These are phyloP conservation scores for Hypoxylon trugodes DNA, from an alignment of 495 filamentous ascomycete genomes.

Conservation along the genomic window DNA sequence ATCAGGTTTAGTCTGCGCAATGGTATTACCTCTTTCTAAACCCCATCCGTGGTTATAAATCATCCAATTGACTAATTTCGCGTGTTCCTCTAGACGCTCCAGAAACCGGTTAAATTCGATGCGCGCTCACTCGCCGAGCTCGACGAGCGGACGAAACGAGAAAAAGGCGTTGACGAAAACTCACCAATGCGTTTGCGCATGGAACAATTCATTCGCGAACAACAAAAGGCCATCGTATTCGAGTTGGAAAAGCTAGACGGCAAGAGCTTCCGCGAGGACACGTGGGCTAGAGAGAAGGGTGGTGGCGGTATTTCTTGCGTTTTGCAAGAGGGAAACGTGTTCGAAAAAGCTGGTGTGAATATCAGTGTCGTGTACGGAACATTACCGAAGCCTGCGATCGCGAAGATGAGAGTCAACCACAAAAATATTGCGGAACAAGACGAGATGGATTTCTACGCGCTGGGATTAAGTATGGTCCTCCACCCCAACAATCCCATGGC, in stretches of 20 bases:
- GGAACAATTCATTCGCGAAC: slow-evolving; percentile 92
- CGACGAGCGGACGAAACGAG: slow-evolving; percentile 71
- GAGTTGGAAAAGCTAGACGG: slow-evolving; percentile 86
- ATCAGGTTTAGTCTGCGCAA: slow-evolving; percentile 36
- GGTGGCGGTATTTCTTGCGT: slow-evolving; percentile 88
- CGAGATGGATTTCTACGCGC: slow-evolving; percentile 91
- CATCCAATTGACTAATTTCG: slow-evolving; percentile 27
- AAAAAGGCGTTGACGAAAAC: slow-evolving; percentile 68
- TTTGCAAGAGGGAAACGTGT: slow-evolving; percentile 93
- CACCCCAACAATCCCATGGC: slow-evolving; percentile 96
- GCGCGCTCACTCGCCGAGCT: slow-evolving; percentile 72
- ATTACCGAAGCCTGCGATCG: slow-evolving; percentile 84
- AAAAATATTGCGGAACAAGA: slow-evolving; percentile 78
- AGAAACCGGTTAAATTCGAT: slow-evolving; percentile 52
- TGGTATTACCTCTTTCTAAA: slow-evolving; percentile 29
- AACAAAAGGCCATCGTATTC: slow-evolving; percentile 85
- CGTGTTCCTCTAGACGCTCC: slow-evolving; percentile 44
- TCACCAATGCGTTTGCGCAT: slow-evolving; percentile 98
- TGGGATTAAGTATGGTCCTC: slow-evolving; percentile 89
- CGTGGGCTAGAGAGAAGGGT: slow-evolving; percentile 86
- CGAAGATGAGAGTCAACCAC: slow-evolving; percentile 94
- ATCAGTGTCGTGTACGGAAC: slow-evolving; percentile 94
- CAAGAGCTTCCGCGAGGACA: slow-evolving; percentile 79
- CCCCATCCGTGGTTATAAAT: not conserved
- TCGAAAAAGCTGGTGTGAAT: slow-evolving; percentile 98